Evolutionary conservation across 768 basidiomycete genomes (phyloP), one percentile per base, ranked within the genome.

Genomic region (Tremella fuciformis): DNA sequence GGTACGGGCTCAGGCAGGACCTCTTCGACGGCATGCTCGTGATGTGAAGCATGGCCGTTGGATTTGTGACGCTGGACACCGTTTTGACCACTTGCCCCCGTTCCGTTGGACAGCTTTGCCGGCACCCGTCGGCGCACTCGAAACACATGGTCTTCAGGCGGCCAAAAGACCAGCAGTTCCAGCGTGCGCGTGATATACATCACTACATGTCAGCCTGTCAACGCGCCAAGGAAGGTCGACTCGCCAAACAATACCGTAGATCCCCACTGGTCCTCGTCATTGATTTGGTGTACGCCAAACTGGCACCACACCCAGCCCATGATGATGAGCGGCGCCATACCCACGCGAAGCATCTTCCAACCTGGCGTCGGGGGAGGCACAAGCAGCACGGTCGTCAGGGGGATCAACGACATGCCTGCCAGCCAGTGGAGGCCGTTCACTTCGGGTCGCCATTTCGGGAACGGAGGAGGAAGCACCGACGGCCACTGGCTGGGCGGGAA

Each of bases 1-100:
- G 71, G 69, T 34, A 73, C 50, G 8, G 64, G 63, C 49, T 73
- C 71, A 9, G 62, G 47, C 19, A 63, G 40, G 15, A 64, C 19
- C 13, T 48, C 55, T 13, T 21, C 19, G 16, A n/a, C 49, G 29
- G 29, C 29, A 34, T 34, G 29, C 29, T 34, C 29, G 29, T 34
- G 29, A 8, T 50, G 21, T 50, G 8, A 3, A 3, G 19, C 26
- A 3, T 22, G 42, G 34, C 15, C 13, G 29, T 22, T 49, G 49
- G 16, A n/a, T 22, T 29, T 22, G 42, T 29, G 49, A 29, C 22
- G 18, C 25, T 50, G 16, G 21, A 8, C 8, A 7, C 49, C 21
- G n/a, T 21, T 50, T 8, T 50, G 49, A 21, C 21, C 25, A 21
- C 21, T n/a, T 46, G n/a, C 3, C 4, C 6, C 15, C 49, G 19